Conservation (phyloP, 352 stramenopile species). For the Pythium brachiatum region DNA sequence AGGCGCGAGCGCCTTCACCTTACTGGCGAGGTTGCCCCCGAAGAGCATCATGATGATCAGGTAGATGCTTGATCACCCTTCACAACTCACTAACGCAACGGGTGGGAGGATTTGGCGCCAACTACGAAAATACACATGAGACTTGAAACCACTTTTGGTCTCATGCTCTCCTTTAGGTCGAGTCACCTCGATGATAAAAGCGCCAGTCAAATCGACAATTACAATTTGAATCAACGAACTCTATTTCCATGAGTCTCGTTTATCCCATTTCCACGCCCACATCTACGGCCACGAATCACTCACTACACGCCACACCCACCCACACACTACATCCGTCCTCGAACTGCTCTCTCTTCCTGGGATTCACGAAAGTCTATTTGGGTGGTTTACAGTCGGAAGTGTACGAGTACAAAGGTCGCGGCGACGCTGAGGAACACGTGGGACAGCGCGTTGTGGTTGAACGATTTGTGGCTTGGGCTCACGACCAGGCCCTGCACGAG, state of each 20-base stretch:
- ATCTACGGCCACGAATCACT: too few relatives aligned
- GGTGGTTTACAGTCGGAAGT: constrained; percentile 60
- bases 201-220: too few relatives aligned
- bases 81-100: neutral
- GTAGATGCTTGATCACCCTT: neutral
- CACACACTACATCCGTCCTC: too few relatives aligned
- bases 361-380: constrained; percentile 17
- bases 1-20: neutral
- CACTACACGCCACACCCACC: too few relatives aligned
- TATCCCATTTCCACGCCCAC: too few relatives aligned
- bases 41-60: constrained; percentile 45
- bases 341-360: neutral
- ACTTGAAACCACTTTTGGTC: neutral
- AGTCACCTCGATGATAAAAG: too few relatives aligned
- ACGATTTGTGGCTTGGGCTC: constrained; percentile 77
- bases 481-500: constrained; percentile 82
- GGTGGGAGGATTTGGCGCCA: neutral
- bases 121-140: neutral
- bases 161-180: too few relatives aligned
- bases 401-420: constrained; percentile 81
- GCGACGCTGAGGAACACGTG: constrained; percentile 83
- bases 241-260: too few relatives aligned
- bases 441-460: constrained; percentile 88
- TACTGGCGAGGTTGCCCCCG: constrained; percentile 53
- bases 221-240: too few relatives aligned